A percentile compares a stretch with the other conserved stretches of the same genome.
Conservation (phyloP, 1,139 yeast genomes). For the Sugiyamaella novakii region DNA sequence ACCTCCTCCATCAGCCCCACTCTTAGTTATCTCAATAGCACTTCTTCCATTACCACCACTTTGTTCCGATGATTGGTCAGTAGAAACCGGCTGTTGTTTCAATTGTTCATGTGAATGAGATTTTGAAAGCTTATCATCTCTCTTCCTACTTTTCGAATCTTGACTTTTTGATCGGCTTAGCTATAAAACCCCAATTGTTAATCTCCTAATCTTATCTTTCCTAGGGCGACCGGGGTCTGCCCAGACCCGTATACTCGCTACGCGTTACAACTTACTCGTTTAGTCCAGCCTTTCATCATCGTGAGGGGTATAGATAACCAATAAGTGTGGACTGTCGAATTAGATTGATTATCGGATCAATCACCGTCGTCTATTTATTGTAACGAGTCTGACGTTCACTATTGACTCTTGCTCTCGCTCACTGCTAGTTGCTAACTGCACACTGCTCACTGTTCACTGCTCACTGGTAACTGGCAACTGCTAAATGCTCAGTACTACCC, state of each 20-base stretch:
- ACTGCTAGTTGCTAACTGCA: too few species aligned
- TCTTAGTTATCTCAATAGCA: constrained; percentile 15
- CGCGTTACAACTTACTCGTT: constrained; percentile 33
- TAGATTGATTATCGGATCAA: background rate
- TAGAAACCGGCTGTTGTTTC: constrained; percentile 24
- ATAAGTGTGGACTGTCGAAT: background rate
- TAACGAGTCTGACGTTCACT: too few species aligned
- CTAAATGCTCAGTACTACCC: too few species aligned
- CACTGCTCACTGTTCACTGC: too few species aligned
- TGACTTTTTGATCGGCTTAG: constrained; percentile 38
- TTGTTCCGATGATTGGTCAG: constrained; percentile 1
- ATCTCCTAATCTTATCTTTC: too few species aligned
- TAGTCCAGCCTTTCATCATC: constrained; percentile 48
- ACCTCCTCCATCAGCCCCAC: constrained; percentile 1
- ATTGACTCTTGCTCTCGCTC: too few species aligned
- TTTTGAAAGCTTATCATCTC: constrained; percentile 26
- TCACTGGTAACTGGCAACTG: too few species aligned
- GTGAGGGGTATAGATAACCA: background rate
- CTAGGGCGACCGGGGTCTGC: too few species aligned
- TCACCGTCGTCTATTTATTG: constrained; percentile 1
- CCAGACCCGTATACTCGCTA: too few species aligned
- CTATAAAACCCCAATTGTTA: constrained; percentile 23
- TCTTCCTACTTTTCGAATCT: constrained; percentile 30
- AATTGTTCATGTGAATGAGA: constrained; percentile 28
- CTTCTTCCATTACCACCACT: constrained; percentile 8